phyloP scores from a whole-genome alignment of 208 protist species.

The Strigomonas culicis region DNA sequence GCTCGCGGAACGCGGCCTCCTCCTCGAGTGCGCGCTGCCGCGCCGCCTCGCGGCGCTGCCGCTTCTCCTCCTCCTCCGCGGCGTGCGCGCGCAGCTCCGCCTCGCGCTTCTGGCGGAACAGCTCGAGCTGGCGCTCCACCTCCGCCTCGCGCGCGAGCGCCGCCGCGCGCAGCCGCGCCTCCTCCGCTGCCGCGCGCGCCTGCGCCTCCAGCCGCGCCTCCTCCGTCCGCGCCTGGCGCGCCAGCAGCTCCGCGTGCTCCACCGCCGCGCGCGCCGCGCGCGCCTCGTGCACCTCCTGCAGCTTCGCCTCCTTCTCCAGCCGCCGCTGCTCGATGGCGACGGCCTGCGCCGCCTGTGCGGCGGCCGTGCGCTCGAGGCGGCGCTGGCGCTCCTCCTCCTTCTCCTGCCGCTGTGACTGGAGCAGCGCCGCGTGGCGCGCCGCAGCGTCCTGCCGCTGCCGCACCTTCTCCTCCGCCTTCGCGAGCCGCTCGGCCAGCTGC shows the following conservation, averaged over 20 bases:
- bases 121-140: slow-evolving; percentile 45
- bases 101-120: slow-evolving; percentile 36
- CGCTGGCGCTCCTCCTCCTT: slow-evolving; percentile 52
- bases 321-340: slow-evolving; percentile 32
- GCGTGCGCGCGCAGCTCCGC: slow-evolving; percentile 31
- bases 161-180: slow-evolving; percentile 38
- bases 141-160: slow-evolving; percentile 50
- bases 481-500: slow-evolving; percentile 42
- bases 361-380: slow-evolving; percentile 45
- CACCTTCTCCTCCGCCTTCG: slow-evolving; percentile 45
- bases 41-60: slow-evolving; percentile 30
- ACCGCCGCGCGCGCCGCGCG: slow-evolving; percentile 28
- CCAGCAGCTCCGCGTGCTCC: slow-evolving; percentile 34
- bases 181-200: slow-evolving; percentile 40
- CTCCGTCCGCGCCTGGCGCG: slow-evolving; percentile 38
- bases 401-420: slow-evolving; percentile 28
- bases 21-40: slow-evolving; percentile 25
- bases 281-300: slow-evolving; percentile 28
- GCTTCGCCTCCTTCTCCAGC: slow-evolving; percentile 45
- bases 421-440: slow-evolving; percentile 25
- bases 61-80: slow-evolving; percentile 35
- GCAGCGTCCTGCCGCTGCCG: slow-evolving; percentile 44
- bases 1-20: slow-evolving; percentile 26
- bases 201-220: slow-evolving; percentile 41
- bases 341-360: slow-evolving; percentile 38